Evolutionary conservation across 257 asterid species (phyloP).

Genomic region (Solanum okadae): DNA sequence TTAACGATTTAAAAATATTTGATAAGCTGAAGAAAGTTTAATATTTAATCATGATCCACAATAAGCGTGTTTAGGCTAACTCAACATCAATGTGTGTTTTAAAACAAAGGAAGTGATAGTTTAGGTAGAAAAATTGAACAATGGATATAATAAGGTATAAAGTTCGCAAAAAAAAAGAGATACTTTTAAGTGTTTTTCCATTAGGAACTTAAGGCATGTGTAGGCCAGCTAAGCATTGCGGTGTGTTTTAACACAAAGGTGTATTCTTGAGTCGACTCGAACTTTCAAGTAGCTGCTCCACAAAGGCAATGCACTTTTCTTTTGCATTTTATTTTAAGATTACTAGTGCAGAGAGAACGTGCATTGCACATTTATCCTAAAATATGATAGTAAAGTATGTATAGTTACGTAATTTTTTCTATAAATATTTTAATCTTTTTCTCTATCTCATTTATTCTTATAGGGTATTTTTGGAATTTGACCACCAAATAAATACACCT

Average conservation of each 20-base stretch:
- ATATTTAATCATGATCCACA: not conserved
- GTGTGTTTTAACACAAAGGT: too few species aligned
- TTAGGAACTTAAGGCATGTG: too few species aligned
- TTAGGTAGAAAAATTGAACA: not conserved
- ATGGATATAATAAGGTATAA: not conserved
- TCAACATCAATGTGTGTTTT: not conserved
- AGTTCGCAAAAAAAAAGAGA: too few species aligned
- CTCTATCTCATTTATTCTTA: not conserved
- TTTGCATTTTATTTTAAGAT: too few species aligned
- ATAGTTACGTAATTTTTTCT: accelerated
- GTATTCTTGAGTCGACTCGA: too few species aligned
- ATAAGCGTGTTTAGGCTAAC: not conserved
- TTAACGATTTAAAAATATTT: not conserved
- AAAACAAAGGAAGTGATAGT: not conserved
- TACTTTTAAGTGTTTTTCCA: too few species aligned
- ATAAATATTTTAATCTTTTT: too few species aligned
- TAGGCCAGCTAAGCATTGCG: too few species aligned
- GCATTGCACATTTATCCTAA: too few species aligned
- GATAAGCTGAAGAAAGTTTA: not conserved
- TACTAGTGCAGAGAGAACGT: too few species aligned
- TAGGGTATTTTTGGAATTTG: not conserved
- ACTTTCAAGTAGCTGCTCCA: too few species aligned
- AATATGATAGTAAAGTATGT: not conserved
- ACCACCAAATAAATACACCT: not conserved
- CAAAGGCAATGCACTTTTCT: too few species aligned